Base-by-base conservation (phyloP, 2,329 filamentous ascomycete species). In the Sclerotinia spermophila region DNA sequence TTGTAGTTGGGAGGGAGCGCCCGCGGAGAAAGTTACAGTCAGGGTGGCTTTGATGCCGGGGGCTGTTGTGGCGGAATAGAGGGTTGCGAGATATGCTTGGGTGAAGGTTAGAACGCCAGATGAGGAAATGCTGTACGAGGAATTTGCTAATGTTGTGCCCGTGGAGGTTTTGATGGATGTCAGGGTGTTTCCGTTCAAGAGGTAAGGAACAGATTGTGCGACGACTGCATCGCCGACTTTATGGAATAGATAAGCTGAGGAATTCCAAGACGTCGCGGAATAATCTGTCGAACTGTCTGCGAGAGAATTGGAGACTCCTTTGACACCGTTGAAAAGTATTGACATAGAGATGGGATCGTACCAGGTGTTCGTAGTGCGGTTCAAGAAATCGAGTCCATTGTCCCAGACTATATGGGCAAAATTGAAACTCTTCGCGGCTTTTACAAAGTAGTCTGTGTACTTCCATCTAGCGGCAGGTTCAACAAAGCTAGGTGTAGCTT, bases 401-500 rank as follows among this genome's bases (percentile, higher is more conserved):
- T 89, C 87, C 87, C 87, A 89, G 8, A 89, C 76, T 1, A 88
- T 80, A 5, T 83, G 81, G 1, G 83, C 78, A 11, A 85, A 86
- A 72, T 84, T 81, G 74, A 86, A 84, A 60, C 83, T 81, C 1
- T 79, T 81, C 0, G 84, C 84, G 0, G 82, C 84, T 40, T 82
- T 82, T 30, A 84, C 78, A 68, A 89, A 81, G 71, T 83, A 82
- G 76, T 89, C 86, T 68, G 83, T 85, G 76, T 87, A 89, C 70
- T 84, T 84, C 84, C 87, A 88, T 60, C 86, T 81, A 2, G 84
- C 86, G 0, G 85, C 84, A 0, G 84, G 82, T 76, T 90, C 87
- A 2, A 84, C 85, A 64, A 82, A 82, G 0, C 79, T 77, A 4
- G 82, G 82, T 0, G 82, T 84, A 1, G 85, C 84, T 71, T 85